Base-by-base conservation (phyloP, 257 asterid species). In the Capsicum pubescens region DNA sequence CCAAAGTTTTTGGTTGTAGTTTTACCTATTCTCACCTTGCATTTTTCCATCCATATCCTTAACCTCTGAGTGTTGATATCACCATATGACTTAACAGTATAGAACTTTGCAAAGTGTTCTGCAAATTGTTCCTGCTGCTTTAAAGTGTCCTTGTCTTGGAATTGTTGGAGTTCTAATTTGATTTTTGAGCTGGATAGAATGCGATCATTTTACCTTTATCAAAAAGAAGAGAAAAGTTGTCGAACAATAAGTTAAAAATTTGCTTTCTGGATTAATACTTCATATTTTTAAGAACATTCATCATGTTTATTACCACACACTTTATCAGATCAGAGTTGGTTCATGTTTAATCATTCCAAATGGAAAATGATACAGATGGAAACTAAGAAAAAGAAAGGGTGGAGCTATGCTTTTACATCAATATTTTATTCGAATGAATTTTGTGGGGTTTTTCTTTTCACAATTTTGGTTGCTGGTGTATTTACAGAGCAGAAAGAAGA, bases 401-500 rank as follows among this genome's bases (percentile, higher is more conserved):
- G 26, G 39, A 46, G 36, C 57, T 70, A 1, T 71, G 57, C 36
- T 16, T 71, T 71, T 71, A 17, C 79, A 19, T n/a, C 58, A 71
- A 10, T 46, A 71, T 71, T 71, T 82, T 64, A 35, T n/a, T 50
- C 8, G 76, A 9, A 26, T 69, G 80, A 11, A 12, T 67, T 21
- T 61, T 71, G 66, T 81, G 10, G 19, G 26, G 14, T 50, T 32
- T 83, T 66, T 13, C 13, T 67, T 77, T 42, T 35, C 81, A 61
- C 36, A 77, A 6, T 42, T 77, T 71, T n/a, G 71, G 35, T 82
- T 5, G 58, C 59, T 87, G 80, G 26, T 79, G 39, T 84, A 59
- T 84, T 52, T 71, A 36, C 92, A 93, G 97, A 89, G 86, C 84
- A 89, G 67, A 60, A 92, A 91, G 90, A 89, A 85, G 86, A 55